Conservation (phyloP, 306 rosid species). For the Prunus kanzakura region DNA sequence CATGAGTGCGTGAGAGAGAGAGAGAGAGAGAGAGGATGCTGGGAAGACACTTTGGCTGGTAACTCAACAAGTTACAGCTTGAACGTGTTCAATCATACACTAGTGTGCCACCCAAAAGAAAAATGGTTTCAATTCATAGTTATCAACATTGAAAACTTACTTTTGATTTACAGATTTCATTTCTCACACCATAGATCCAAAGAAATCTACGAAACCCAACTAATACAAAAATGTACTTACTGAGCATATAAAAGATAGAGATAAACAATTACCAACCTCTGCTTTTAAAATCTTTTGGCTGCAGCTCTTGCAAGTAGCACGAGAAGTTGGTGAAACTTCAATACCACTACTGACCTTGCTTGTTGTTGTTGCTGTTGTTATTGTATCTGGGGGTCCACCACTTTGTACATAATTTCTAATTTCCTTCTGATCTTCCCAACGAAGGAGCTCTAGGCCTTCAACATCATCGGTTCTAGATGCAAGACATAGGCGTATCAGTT, state of each 20-base stretch:
- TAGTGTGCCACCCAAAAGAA: too few species aligned
- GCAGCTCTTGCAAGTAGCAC: conserved; percentile 78
- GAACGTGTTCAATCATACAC: too few species aligned
- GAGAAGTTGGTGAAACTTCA: conserved; percentile 77
- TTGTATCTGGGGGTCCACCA: conserved; percentile 25
- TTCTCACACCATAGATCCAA: not conserved
- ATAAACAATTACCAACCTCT: conserved; percentile 47
- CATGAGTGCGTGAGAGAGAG: too few species aligned
- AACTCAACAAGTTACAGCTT: too few species aligned
- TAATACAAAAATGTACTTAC: not conserved
- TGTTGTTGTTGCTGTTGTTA: conserved; percentile 23
- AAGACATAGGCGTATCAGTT: conserved; percentile 9
- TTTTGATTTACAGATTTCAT: not conserved
- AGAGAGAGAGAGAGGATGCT: too few species aligned
- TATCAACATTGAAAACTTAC: not conserved
- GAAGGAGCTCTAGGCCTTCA: conserved; percentile 76
- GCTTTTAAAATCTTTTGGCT: conserved; percentile 71
- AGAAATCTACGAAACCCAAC: not conserved
- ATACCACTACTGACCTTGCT: conserved; percentile 36
- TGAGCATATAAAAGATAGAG: not conserved
- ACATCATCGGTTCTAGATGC: conserved; percentile 69
- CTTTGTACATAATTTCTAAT: conserved; percentile 69
- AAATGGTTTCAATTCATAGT: too few species aligned
- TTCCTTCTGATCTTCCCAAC: conserved; percentile 96
- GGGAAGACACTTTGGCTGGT: too few species aligned